Evolutionary conservation across 2,329 filamentous ascomycete genomes (phyloP), one percentile per base, ranked within the genome.

Genomic region (Penicillium sp.): DNA sequence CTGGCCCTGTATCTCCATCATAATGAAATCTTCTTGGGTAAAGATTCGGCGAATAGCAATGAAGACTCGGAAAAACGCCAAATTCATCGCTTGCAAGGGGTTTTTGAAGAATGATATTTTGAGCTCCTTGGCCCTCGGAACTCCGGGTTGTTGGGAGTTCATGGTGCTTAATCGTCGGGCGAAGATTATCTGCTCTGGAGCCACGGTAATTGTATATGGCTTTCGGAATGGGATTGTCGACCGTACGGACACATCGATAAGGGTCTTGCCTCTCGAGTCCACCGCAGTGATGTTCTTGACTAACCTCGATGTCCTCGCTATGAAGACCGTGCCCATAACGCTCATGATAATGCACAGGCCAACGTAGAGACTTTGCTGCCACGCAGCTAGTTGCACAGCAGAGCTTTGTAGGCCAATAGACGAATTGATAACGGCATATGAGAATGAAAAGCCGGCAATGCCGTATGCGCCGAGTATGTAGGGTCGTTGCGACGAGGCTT

Each of bases 401-500:
- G 80, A 73, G 59, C 81, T 68, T 45, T 77, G 68, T 60, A 81
- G 78, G 43, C 79, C 76, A 54, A 73, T 68, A 65, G 77, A 79
- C 61, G 79, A 79, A 66, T 82, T 81, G 63, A 78, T 75, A 47
- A 74, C 71, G 1, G 79, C 77, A 64, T 80, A 83, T 38, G 69
- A 62, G 56, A 83, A 75, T 68, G 80, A 83, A 64, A 82, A 81
- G 21, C 77, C 59, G 2, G 81, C 81, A 24, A 82, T 79, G 14
- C 74, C 69, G 70, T 86, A 85, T 66, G 83, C 83, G 47, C 82
- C 81, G 62, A 82, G 66, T 60, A 87, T 79, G 69, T 85, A 87
- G 71, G 79, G 78, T 56, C 81, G 81, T 64, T 89, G 85, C 1
- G 84, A 84, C 14, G 84, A 83, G 1, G 82, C 81, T 64, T 86